Percentiles rank a stretch among this genome's conserved stretches.
These are phyloP conservation scores for Boletus sensibilis DNA, from an alignment of 768 basidiomycete species.

Conservation along the genomic window DNA sequence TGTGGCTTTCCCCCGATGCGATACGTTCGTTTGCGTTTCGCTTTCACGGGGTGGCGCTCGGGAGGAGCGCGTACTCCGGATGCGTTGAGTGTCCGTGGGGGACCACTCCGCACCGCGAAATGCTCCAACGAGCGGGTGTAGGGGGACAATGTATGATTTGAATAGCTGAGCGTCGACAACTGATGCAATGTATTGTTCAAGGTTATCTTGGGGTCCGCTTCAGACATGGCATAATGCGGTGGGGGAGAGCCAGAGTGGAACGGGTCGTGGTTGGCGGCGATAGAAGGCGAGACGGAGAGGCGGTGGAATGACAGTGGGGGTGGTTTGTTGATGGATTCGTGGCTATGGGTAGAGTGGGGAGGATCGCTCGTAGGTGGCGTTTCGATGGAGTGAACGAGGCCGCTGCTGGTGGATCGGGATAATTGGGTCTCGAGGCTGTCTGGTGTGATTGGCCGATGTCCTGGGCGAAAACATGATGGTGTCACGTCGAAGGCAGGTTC, in stretches of 20 bases:
- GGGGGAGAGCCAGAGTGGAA: conserved; percentile 38
- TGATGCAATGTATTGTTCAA: conserved; percentile 80
- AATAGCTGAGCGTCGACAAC: conserved; percentile 79
- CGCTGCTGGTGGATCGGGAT: conserved; percentile 49
- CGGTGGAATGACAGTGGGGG: conserved; percentile 25
- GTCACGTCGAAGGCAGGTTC: conserved; percentile 20
- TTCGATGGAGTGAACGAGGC: conserved; percentile 42
- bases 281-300: conserved; percentile 34
- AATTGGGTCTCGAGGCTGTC: conserved; percentile 51
- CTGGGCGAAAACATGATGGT: conserved; percentile 25
- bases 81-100: conserved; percentile 49
- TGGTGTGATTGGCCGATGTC: conserved; percentile 43
- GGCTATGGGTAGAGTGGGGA: conserved; percentile 15
- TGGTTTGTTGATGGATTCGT: conserved; percentile 21
- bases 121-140: conserved; percentile 90
- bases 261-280: conserved; percentile 24
- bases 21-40: conserved; percentile 72
- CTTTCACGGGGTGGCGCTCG: conserved; percentile 63
- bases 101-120: conserved; percentile 89
- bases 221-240: conserved; percentile 31
- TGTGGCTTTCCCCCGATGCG: conserved; percentile 44
- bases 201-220: conserved; percentile 53
- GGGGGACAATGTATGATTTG: conserved; percentile 92
- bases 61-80: conserved; percentile 34
- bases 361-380: conserved; percentile 44